Conservation (phyloP, 2,329 filamentous ascomycete species). For the Pseudocercospora vitis region DNA sequence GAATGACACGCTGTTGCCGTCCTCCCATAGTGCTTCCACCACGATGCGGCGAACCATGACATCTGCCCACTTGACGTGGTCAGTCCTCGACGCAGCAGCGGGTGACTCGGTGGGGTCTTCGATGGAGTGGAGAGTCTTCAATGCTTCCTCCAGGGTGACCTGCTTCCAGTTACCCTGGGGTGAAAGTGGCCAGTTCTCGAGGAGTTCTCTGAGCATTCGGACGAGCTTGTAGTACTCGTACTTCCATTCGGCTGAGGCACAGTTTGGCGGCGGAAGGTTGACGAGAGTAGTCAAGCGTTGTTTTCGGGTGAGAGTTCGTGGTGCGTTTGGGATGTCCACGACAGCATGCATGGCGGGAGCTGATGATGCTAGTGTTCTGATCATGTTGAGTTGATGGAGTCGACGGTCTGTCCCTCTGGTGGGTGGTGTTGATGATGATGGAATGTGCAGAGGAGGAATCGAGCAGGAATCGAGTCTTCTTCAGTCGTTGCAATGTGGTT, state of each 20-base stretch:
- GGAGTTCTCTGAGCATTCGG: slow-evolving; percentile 23
- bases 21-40: slow-evolving; percentile 24
- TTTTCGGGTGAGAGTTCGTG: slow-evolving; percentile 21
- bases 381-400: background rate
- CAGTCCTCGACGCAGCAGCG: slow-evolving; percentile 14
- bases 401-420: background rate
- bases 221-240: slow-evolving; percentile 25
- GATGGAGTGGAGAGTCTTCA: slow-evolving; percentile 18
- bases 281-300: slow-evolving; percentile 22
- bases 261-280: slow-evolving; percentile 18
- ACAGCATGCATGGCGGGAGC: slow-evolving; percentile 4
- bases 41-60: slow-evolving; percentile 24
- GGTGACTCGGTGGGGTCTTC: slow-evolving; percentile 23
- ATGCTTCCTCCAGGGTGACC: slow-evolving; percentile 21
- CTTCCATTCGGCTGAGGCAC: slow-evolving; percentile 24
- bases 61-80: slow-evolving; percentile 23
- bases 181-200: slow-evolving; percentile 19
- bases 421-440: background rate
- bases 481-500: background rate
- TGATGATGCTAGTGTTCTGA: background rate
- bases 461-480: background rate
- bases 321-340: slow-evolving; percentile 15
- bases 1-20: slow-evolving; percentile 18
- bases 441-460: background rate
- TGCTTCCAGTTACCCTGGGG: slow-evolving; percentile 24